Evolutionary conservation across 2,329 filamentous ascomycete species (phyloP).

Genomic region (Venturia pyrina): DNA sequence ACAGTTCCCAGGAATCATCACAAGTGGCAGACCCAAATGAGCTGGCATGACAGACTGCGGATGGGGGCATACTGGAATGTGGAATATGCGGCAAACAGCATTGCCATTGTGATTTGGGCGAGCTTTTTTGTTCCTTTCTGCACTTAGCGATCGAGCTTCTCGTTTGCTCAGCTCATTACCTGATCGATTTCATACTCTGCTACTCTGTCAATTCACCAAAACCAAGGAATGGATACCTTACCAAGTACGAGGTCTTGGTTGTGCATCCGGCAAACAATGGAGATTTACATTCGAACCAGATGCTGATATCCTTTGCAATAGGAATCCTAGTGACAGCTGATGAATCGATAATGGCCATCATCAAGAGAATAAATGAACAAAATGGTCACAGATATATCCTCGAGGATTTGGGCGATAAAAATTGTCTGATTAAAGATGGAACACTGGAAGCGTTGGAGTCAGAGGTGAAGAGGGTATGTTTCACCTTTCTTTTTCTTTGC

Average conservation of each 20-base stretch:
- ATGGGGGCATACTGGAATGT: too few species aligned
- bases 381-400: slow-evolving; percentile 63
- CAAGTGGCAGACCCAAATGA: too few species aligned
- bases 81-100: too few species aligned
- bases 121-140: too few species aligned
- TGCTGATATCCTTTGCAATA: slow-evolving; percentile 16
- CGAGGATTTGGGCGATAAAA: slow-evolving; percentile 69
- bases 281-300: too few species aligned
- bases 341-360: slow-evolving; percentile 79
- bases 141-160: not conserved
- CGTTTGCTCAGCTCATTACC: too few species aligned
- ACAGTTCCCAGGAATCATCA: not conserved
- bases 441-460: slow-evolving; percentile 59
- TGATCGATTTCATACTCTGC: not conserved
- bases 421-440: slow-evolving; percentile 63
- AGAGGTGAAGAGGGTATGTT: slow-evolving; percentile 55
- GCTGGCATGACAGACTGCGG: too few species aligned
- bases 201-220: not conserved
- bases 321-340: slow-evolving; percentile 73
- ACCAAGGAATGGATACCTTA: not conserved
- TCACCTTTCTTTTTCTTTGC: not conserved
- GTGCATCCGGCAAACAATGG: not conserved
- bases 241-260: not conserved
- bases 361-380: slow-evolving; percentile 60
- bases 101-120: too few species aligned